phyloP scores from a whole-genome alignment of 441 rosid genomes.

The Aleurites moluccanus region DNA sequence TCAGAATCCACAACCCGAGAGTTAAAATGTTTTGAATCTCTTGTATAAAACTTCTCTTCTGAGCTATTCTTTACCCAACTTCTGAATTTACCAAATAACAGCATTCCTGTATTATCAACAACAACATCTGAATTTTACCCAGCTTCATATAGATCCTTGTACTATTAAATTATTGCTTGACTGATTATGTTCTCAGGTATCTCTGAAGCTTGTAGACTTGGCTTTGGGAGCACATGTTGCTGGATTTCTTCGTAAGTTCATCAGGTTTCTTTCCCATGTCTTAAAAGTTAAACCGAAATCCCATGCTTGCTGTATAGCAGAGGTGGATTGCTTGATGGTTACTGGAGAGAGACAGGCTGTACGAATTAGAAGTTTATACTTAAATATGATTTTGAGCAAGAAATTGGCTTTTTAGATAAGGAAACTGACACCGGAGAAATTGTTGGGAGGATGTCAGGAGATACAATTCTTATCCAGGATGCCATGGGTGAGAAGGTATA shows the following conservation, averaged over 20 bases:
- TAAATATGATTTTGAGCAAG: constrained; percentile 70
- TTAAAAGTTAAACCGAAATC: background rate
- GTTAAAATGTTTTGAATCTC: background rate
- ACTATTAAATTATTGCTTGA: background rate
- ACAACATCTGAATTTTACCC: background rate
- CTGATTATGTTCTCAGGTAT: constrained; percentile 39
- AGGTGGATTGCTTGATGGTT: constrained; percentile 76
- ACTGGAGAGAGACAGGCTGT: constrained; percentile 80
- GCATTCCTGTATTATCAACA: background rate
- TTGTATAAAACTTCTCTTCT: background rate
- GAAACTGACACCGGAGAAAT: constrained; percentile 73
- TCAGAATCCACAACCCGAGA: background rate
- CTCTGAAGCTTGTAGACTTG: constrained; percentile 58
- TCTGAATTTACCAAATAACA: background rate
- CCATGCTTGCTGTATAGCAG: constrained; percentile 30
- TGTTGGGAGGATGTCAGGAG: constrained; percentile 79
- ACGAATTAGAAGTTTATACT: constrained; percentile 59
- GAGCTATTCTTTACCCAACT: background rate
- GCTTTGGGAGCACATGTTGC: constrained; percentile 54
- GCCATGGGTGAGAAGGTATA: constrained; percentile 86
- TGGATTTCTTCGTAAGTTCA: constrained; percentile 63
- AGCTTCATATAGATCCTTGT: background rate
- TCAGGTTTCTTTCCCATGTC: background rate
- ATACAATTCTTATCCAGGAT: constrained; percentile 72
- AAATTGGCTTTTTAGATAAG: constrained; percentile 66